Evolutionary conservation across 306 rosid species (phyloP).

Genomic region (Fragaria vesca): DNA sequence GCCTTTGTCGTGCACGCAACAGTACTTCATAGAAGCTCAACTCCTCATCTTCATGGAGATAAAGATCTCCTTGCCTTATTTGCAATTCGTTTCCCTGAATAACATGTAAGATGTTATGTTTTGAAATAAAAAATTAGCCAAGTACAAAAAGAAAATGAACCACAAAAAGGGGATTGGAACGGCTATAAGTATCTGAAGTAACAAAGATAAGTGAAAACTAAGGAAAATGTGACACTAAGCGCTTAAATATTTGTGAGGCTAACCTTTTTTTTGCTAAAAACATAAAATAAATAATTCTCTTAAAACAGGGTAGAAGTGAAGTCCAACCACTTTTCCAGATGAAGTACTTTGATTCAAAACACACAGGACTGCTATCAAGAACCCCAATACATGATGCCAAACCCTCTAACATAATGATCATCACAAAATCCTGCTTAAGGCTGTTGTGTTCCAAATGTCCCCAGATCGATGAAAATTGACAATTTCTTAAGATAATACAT

Average conservation of each 20-base stretch:
- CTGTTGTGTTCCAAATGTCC: not conserved
- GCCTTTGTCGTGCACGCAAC: conserved; percentile 66
- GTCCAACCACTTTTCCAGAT: not conserved
- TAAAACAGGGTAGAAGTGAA: not conserved
- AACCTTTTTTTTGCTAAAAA: not conserved
- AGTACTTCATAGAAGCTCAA: conserved; percentile 79
- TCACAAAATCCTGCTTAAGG: not conserved
- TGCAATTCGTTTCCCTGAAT: conserved; percentile 87
- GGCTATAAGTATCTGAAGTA: not conserved
- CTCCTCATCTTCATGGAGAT: conserved; percentile 69
- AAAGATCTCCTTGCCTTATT: conserved; percentile 77
- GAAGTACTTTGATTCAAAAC: not conserved
- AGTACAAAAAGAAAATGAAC: not conserved
- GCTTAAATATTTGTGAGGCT: not conserved
- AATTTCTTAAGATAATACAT: not conserved
- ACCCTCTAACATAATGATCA: not conserved
- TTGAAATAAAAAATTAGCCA: not conserved
- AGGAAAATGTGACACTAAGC: not conserved
- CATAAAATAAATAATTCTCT: not conserved
- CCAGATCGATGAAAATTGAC: not conserved
- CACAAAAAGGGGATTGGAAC: not conserved
- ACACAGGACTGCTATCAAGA: not conserved
- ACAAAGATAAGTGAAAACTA: too few relatives aligned
- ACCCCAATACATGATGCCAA: not conserved
- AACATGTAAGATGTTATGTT: not conserved